Evolutionary conservation across 139 green algal species (phyloP).

Genomic region (Chlorella sp.): DNA sequence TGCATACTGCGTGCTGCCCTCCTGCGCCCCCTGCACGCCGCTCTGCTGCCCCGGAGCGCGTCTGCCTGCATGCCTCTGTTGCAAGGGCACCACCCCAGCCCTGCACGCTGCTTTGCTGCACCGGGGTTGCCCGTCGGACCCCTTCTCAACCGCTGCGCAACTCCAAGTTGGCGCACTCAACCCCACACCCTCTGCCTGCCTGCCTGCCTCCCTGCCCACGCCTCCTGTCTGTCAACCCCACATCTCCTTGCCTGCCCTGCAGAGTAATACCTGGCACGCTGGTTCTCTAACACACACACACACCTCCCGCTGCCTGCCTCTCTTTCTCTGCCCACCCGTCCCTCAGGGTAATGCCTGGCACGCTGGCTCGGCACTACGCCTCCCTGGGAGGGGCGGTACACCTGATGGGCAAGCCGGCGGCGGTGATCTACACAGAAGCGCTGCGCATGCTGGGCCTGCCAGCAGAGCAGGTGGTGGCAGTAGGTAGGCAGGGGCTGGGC

Average conservation of each 20-base stretch:
- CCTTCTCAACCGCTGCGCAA: neutral
- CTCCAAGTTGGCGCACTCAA: neutral
- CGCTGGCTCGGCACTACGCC: constrained; percentile 68
- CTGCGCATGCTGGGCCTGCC: constrained; percentile 58
- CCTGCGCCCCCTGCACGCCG: no score
- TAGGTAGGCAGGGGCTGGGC: constrained; percentile 51
- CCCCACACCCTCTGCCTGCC: no score
- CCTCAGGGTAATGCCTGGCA: constrained; percentile 80
- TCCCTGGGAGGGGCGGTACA: constrained; percentile 22
- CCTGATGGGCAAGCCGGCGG: constrained; percentile 86
- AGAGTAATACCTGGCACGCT: constrained; percentile 21
- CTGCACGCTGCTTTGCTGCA: neutral
- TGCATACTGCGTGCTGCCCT: no score
- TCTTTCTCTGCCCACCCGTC: constrained; percentile 35
- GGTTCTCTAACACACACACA: neutral
- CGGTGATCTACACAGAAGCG: constrained; percentile 76
- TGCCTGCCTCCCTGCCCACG: no score
- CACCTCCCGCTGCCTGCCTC: neutral
- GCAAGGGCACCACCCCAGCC: no score
- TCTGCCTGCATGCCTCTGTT: no score
- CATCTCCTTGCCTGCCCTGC: neutral
- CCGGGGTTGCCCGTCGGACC: neutral
- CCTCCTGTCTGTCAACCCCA: no score
- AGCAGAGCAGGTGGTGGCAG: constrained; percentile 56
- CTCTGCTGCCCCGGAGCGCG: no score